phyloP scores from a whole-genome alignment of 2,329 filamentous ascomycete species.

The Cladosporium sp. region DNA sequence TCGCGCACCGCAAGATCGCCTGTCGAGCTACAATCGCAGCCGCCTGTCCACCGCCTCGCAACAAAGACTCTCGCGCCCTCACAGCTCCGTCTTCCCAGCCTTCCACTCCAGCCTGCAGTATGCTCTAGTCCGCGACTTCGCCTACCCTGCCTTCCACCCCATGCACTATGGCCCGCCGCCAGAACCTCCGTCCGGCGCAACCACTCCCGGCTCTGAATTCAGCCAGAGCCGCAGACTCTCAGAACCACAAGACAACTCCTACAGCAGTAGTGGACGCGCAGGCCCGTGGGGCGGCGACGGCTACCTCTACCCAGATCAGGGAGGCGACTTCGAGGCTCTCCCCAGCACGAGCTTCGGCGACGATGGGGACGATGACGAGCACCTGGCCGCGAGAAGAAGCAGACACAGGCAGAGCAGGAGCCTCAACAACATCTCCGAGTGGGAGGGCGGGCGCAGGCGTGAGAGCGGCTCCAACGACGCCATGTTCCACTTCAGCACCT shows the following conservation, averaged over 20 bases:
- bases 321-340: slow-evolving; percentile 25
- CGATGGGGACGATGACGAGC: slow-evolving; percentile 14
- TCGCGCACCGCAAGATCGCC: slow-evolving; percentile 5
- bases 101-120: slow-evolving; percentile 85
- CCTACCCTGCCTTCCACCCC: slow-evolving; percentile 76
- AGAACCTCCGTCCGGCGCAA: slow-evolving; percentile 71
- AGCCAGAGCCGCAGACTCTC: slow-evolving; percentile 73
- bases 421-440: slow-evolving; percentile 92
- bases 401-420: slow-evolving; percentile 47
- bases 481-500: slow-evolving; percentile 17
- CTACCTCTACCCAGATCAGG: slow-evolving; percentile 25
- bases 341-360: slow-evolving; percentile 33
- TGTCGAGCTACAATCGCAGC: slow-evolving; percentile 7
- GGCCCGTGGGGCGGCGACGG: slow-evolving; percentile 42
- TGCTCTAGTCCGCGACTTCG: slow-evolving; percentile 92
- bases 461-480: slow-evolving; percentile 33
- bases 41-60: slow-evolving; percentile 8
- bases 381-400: slow-evolving; percentile 16
- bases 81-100: slow-evolving; percentile 70
- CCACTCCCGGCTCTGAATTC: slow-evolving; percentile 79
- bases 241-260: slow-evolving; percentile 43
- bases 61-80: slow-evolving; percentile 41
- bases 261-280: slow-evolving; percentile 47
- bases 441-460: slow-evolving; percentile 41
- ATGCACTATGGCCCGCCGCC: slow-evolving; percentile 92